Evolutionary conservation across 177 flowering plant species (phyloP).

Genomic region (Vitis hybrid): DNA sequence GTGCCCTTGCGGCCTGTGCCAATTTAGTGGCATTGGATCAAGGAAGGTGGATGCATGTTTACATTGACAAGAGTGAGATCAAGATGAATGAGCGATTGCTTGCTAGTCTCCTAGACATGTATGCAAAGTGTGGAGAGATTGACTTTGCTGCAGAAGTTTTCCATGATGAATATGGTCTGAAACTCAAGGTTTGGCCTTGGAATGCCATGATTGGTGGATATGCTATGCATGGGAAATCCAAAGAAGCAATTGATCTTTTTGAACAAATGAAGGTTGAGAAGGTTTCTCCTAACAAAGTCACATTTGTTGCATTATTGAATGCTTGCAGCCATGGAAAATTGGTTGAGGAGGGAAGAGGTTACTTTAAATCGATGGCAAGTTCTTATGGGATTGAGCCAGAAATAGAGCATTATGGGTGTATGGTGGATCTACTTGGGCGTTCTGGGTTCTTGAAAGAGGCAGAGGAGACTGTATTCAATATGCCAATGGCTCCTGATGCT

Average conservation of each 20-base stretch:
- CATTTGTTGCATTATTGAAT: constrained; percentile 31
- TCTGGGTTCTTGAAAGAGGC: constrained; percentile 37
- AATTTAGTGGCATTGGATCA: constrained; percentile 39
- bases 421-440: constrained; percentile 46
- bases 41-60: constrained; percentile 45
- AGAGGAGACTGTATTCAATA: constrained; percentile 24
- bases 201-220: constrained; percentile 45
- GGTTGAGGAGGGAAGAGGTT: constrained; percentile 31
- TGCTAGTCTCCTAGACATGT: constrained; percentile 40
- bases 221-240: constrained; percentile 38
- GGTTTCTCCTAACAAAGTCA: constrained; percentile 31
- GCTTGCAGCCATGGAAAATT: constrained; percentile 43
- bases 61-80: constrained; percentile 24
- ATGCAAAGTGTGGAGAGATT: constrained; percentile 42
- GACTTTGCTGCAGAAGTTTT: constrained; percentile 30
- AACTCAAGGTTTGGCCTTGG: constrained; percentile 38
- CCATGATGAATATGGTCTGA: constrained; percentile 9
- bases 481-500: constrained; percentile 40
- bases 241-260: constrained; percentile 34
- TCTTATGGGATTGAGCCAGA: constrained; percentile 29
- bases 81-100: constrained; percentile 27
- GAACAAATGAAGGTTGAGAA: constrained; percentile 21
- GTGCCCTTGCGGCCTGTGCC: constrained; percentile 37
- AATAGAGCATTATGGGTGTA: constrained; percentile 39
- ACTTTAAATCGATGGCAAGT: constrained; percentile 32